phyloP scores from a whole-genome alignment of 768 basidiomycete species.

The Lactarius vividus region DNA sequence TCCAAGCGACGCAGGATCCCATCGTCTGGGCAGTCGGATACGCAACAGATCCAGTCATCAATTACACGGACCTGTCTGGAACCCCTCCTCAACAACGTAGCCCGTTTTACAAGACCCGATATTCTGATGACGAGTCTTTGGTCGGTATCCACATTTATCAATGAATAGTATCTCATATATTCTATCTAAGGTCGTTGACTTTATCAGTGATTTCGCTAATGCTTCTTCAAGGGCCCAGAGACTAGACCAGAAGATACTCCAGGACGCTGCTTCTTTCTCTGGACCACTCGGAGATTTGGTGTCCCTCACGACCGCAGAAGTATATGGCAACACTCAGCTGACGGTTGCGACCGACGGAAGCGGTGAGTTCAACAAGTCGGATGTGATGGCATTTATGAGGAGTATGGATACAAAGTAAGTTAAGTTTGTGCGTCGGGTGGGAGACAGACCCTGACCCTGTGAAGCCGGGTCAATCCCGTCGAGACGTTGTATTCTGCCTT shows the following conservation, averaged over 20 bases:
- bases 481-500: conserved; percentile 53
- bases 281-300: conserved; percentile 51
- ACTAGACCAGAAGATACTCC: conserved; percentile 48
- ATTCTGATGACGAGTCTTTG: conserved; percentile 30
- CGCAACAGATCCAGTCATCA: conserved; percentile 30
- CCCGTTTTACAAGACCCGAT: conserved; percentile 44
- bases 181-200: conserved; percentile 38
- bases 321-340: conserved; percentile 51
- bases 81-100: conserved; percentile 40
- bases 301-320: conserved; percentile 52
- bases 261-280: conserved; percentile 48
- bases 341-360: conserved; percentile 48
- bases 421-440: not conserved
- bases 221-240: conserved; percentile 44
- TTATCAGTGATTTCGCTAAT: conserved; percentile 44
- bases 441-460: conserved; percentile 4
- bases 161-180: not conserved
- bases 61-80: conserved; percentile 37
- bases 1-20: conserved; percentile 26
- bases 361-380: conserved; percentile 49
- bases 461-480: conserved; percentile 43
- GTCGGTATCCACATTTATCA: conserved; percentile 1
- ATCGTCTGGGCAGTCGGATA: conserved; percentile 34
- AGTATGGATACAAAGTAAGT: conserved; percentile 38
- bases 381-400: conserved; percentile 53